A percentile compares a stretch with the other conserved stretches of the same genome.
These are phyloP conservation scores for Paxillus involutus DNA, from an alignment of 768 basidiomycete species.

Conservation along the genomic window DNA sequence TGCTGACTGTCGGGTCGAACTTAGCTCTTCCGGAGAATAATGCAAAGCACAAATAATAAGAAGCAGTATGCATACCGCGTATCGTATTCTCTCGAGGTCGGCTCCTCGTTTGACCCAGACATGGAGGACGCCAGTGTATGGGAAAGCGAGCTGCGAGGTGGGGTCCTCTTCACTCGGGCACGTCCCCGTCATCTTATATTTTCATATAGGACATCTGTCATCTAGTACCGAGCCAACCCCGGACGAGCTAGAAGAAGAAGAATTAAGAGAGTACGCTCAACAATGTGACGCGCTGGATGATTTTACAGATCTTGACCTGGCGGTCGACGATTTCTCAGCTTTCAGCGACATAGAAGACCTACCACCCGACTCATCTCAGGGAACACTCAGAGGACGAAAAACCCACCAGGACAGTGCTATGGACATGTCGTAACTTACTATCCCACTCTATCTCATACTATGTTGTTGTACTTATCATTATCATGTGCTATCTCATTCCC, in stretches of 20 bases:
- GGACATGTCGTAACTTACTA: constrained; percentile 24
- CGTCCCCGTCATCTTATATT: constrained; percentile 3
- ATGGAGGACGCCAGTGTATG: constrained; percentile 62
- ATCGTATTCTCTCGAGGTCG: constrained; percentile 68
- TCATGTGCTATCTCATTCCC: background rate
- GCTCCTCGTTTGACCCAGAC: constrained; percentile 75
- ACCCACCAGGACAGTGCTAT: constrained; percentile 16
- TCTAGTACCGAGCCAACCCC: constrained; percentile 31
- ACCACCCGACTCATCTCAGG: background rate
- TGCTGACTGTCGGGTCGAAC: constrained; percentile 6
- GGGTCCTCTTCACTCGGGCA: constrained; percentile 1
- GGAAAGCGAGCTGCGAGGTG: constrained; percentile 57
- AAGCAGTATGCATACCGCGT: constrained; percentile 53
- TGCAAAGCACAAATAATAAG: constrained; percentile 53
- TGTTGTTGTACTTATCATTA: constrained; percentile 2
- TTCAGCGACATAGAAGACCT: constrained; percentile 24
- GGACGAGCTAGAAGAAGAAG: constrained; percentile 54
- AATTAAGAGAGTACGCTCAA: constrained; percentile 59
- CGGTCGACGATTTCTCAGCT: constrained; percentile 11
- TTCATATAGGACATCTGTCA: constrained; percentile 1
- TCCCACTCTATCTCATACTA: background rate
- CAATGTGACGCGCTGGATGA: constrained; percentile 46
- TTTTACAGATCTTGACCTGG: constrained; percentile 44
- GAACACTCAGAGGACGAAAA: background rate
- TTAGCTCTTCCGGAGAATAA: constrained; percentile 67